Evolutionary conservation across 2,329 filamentous ascomycete genomes (phyloP), one percentile per base, ranked within the genome.

Genomic region (Dactylellina haptotyla): DNA sequence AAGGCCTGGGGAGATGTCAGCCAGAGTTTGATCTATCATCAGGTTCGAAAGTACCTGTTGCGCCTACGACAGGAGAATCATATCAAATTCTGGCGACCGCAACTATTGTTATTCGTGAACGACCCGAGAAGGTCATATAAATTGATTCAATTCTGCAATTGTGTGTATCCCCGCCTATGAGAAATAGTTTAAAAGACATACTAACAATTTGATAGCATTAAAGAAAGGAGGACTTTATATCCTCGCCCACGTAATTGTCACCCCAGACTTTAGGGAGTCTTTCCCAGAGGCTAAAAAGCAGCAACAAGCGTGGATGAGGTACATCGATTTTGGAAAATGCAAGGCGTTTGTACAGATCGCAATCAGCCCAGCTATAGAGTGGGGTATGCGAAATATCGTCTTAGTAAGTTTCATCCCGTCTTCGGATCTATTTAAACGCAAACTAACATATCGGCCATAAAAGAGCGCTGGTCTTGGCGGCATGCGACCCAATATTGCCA

Each of bases 1-100:
- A 96, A 96, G 79, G 87, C 90, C 34, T 96, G 92, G 92, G 92
- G 92, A 0, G 92, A 96, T 80, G 92, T 96, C 16, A 93, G 90
- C 6, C 92, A 96, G 78, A 93, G 91, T 77, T 82, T 96, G 73
- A 96, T 96, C 58, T 96, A 96, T 78, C 87, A 90, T 75, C 92
- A 96, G 82, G 92, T 96, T 12, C 87, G 92, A 71, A 96, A 96
- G 78, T 96, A 96, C 78, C 82, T 96, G 28, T 83, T 96, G 28
- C 87, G 92, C n/a, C 83, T 96, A 28, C 89, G 88, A 54, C 91
- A 92, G 34, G 92, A 96, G 53, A 73, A 73, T 77, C 92, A 96
- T 79, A 93, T 96, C 80, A 96, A 96, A 78, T 96, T 96, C 79
- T 96, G 93, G 92, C 86, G 92, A 57, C 92, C 92, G 0, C 92